Evolutionary conservation across 805 yeast species (phyloP).

Genomic region (Myxozyma udenii): DNA sequence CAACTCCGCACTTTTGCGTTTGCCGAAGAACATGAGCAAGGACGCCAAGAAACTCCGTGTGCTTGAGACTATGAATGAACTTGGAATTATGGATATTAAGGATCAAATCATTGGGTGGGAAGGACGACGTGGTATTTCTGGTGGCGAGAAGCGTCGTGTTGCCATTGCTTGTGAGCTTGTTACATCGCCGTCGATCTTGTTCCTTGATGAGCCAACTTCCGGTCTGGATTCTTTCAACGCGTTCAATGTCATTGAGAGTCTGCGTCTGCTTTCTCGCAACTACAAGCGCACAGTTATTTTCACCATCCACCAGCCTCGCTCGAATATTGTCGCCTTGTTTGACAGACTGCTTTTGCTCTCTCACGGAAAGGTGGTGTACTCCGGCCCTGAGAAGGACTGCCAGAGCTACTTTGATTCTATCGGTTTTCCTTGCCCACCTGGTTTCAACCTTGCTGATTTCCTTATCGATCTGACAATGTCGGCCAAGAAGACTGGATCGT

Average conservation of each 20-base stretch:
- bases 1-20: conserved; percentile 82
- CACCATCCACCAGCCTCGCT: conserved; percentile 95
- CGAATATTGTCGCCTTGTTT: conserved; percentile 88
- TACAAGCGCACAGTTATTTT: conserved; percentile 84
- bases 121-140: conserved; percentile 85
- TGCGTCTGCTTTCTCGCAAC: conserved; percentile 73
- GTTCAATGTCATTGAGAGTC: conserved; percentile 78
- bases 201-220: conserved; percentile 90
- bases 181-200: conserved; percentile 78
- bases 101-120: conserved; percentile 87
- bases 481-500: conserved; percentile 29
- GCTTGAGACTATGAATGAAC: conserved; percentile 76
- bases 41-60: conserved; percentile 74
- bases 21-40: conserved; percentile 77
- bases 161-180: conserved; percentile 92
- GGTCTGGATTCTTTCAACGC: conserved; percentile 96
- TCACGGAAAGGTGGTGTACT: conserved; percentile 79
- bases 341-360: conserved; percentile 78
- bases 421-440: conserved; percentile 82
- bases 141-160: conserved; percentile 88
- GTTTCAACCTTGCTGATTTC: conserved; percentile 91
- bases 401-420: conserved; percentile 68
- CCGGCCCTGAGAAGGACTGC: conserved; percentile 77
- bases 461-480: conserved; percentile 77
- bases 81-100: conserved; percentile 76